Evolutionary conservation across 2,329 filamentous ascomycete genomes (phyloP).

Genomic region (Shiraia sp.): DNA sequence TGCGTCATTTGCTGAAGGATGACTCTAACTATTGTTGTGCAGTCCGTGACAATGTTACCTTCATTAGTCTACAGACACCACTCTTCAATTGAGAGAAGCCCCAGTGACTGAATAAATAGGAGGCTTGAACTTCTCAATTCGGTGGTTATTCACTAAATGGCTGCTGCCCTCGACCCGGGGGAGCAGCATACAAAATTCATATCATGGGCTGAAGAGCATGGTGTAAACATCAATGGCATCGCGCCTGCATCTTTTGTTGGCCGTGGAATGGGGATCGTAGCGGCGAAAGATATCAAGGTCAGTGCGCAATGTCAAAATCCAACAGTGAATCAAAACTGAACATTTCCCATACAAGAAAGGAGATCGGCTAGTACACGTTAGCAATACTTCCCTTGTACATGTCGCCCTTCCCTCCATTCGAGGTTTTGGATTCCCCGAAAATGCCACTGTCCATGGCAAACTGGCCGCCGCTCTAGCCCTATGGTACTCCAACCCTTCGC

Average conservation of each 20-base stretch:
- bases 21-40: constrained; percentile 1
- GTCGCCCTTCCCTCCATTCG: constrained; percentile 60
- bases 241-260: constrained; percentile 68
- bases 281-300: constrained; percentile 69
- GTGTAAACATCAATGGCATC: constrained; percentile 70
- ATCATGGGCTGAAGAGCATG: constrained; percentile 67
- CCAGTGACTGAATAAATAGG: too few relatives aligned
- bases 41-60: too few relatives aligned
- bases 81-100: not conserved
- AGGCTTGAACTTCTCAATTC: not conserved
- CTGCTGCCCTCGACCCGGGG: constrained; percentile 37
- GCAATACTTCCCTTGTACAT: constrained; percentile 64
- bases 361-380: constrained; percentile 68
- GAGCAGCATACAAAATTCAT: constrained; percentile 61
- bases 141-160: constrained; percentile 18
- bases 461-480: constrained; percentile 70
- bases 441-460: constrained; percentile 69
- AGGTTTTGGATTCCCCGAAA: constrained; percentile 53
- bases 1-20: constrained; percentile 5
- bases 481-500: constrained; percentile 38
- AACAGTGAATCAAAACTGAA: constrained; percentile 16
- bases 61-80: not conserved
- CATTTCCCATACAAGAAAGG: constrained; percentile 57
- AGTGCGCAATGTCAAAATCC: constrained; percentile 11
- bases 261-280: constrained; percentile 77